A percentile compares a stretch with the other conserved stretches of the same genome.
These are phyloP conservation scores for Lactarius psammicola DNA, from an alignment of 768 basidiomycete species.

Conservation along the genomic window DNA sequence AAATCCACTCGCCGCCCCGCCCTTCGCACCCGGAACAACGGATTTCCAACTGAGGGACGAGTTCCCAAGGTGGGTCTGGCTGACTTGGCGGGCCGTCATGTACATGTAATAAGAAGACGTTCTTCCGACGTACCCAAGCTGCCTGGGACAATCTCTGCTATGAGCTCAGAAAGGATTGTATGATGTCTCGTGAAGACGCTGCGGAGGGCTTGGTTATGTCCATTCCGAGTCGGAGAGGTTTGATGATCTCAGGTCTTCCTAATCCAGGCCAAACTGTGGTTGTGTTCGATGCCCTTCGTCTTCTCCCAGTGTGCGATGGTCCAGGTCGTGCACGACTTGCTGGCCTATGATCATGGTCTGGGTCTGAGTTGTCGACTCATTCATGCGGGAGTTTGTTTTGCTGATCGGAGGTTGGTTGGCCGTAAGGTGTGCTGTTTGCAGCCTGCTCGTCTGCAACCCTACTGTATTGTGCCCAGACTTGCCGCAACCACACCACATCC, in stretches of 20 bases:
- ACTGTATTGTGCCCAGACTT: conserved; percentile 11
- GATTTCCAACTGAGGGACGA: background rate
- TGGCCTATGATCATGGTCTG: conserved; percentile 10
- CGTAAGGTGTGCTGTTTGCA: conserved; percentile 7
- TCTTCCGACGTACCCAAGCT: background rate
- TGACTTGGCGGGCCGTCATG: background rate
- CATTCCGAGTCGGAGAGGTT: conserved; percentile 44
- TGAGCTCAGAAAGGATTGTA: background rate
- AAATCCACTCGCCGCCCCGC: background rate
- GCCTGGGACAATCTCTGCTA: background rate
- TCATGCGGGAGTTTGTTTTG: conserved; percentile 5
- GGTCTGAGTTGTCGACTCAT: conserved; percentile 8
- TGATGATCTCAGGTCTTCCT: background rate
- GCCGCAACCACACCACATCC: conserved; percentile 19
- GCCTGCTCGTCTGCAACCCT: conserved; percentile 14
- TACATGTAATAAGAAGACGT: background rate
- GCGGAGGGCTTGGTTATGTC: background rate
- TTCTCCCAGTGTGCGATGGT: conserved; percentile 6
- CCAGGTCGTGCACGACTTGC: conserved; percentile 6
- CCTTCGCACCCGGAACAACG: background rate
- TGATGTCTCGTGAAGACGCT: background rate
- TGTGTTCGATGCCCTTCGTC: conserved; percentile 4
- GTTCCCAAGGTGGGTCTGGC: background rate
- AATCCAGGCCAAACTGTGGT: background rate
- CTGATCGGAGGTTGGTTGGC: conserved; percentile 23